A percentile compares a stretch with the other conserved stretches of the same genome.
Evolutionary conservation across 768 basidiomycete species (phyloP).

Genomic region (Lentinula aciculospora): DNA sequence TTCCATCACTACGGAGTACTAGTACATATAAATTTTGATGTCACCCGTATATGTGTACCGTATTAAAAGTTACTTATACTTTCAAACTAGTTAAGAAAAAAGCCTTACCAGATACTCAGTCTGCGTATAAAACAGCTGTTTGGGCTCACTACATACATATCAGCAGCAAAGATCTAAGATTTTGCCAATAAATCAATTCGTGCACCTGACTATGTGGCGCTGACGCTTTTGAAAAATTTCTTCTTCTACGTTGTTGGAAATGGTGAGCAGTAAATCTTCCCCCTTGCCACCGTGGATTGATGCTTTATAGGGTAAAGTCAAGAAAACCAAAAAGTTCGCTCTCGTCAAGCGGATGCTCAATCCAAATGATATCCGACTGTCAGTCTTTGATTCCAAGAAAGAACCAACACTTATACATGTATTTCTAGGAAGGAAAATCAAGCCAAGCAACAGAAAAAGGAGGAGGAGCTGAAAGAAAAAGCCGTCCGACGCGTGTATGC

Average conservation of each 20-base stretch:
- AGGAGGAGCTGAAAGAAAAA: conserved; percentile 74
- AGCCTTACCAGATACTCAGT: neutral
- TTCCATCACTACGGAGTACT: neutral
- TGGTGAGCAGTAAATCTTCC: neutral
- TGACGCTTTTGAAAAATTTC: neutral
- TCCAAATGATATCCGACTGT: conserved; percentile 92
- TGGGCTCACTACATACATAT: no score
- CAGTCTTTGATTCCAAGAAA: conserved; percentile 21
- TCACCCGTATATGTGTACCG: neutral
- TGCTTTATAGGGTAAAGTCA: conserved; percentile 72
- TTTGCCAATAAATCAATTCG: no score
- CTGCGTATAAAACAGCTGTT: neutral
- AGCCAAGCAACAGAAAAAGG: conserved; percentile 81
- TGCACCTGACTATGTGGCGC: neutral
- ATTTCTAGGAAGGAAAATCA: conserved; percentile 83
- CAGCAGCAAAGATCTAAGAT: no score
- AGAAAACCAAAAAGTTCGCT: conserved; percentile 94
- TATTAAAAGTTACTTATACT: neutral
- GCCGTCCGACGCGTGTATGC: conserved; percentile 74
- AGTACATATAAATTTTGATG: neutral
- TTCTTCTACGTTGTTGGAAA: neutral
- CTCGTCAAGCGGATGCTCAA: conserved; percentile 90
- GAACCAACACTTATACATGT: conserved; percentile 4
- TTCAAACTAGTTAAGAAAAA: neutral
- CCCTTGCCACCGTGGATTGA: neutral